phyloP scores from a whole-genome alignment of 2,329 filamentous ascomycete species.

The Colletotrichum acutatum region DNA sequence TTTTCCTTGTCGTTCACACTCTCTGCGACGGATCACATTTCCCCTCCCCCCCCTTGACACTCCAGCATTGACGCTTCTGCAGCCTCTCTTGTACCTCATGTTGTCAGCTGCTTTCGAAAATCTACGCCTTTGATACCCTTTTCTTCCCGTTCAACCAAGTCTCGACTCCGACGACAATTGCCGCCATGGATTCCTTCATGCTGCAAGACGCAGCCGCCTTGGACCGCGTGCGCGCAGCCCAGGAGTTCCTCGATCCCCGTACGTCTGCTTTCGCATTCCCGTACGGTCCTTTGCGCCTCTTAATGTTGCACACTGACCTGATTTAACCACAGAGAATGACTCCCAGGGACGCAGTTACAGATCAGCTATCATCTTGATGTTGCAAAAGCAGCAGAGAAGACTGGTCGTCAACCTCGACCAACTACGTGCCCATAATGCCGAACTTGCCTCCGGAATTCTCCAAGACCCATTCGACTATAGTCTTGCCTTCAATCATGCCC shows the following conservation, averaged over 20 bases:
- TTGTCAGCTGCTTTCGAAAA: neutral
- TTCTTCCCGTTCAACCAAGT: neutral
- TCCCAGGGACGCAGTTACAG: slow-evolving; percentile 78
- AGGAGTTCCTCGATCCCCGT: slow-evolving; percentile 96
- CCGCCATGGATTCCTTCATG: slow-evolving; percentile 76
- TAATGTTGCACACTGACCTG: slow-evolving; percentile 15
- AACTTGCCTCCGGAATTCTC: slow-evolving; percentile 83
- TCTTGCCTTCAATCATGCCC: slow-evolving; percentile 87
- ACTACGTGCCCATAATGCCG: slow-evolving; percentile 85
- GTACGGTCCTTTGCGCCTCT: slow-evolving; percentile 37
- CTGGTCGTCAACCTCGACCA: slow-evolving; percentile 86
- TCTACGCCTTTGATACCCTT: slow-evolving; percentile 2
- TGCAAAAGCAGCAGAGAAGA: slow-evolving; percentile 73
- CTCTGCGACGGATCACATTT: neutral
- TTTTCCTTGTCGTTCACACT: slow-evolving; percentile 1
- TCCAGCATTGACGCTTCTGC: neutral
- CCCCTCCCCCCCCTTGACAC: neutral
- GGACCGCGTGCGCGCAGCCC: slow-evolving; percentile 86
- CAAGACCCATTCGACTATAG: slow-evolving; percentile 89
- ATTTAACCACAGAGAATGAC: slow-evolving; percentile 52
- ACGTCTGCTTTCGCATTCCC: slow-evolving; percentile 48
- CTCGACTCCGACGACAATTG: neutral
- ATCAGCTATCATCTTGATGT: slow-evolving; percentile 85
- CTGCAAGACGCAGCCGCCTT: slow-evolving; percentile 86
- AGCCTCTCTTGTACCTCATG: neutral